Base-by-base conservation (phyloP, 257 asterid genomes). In the Primulina huaijiensis region DNA sequence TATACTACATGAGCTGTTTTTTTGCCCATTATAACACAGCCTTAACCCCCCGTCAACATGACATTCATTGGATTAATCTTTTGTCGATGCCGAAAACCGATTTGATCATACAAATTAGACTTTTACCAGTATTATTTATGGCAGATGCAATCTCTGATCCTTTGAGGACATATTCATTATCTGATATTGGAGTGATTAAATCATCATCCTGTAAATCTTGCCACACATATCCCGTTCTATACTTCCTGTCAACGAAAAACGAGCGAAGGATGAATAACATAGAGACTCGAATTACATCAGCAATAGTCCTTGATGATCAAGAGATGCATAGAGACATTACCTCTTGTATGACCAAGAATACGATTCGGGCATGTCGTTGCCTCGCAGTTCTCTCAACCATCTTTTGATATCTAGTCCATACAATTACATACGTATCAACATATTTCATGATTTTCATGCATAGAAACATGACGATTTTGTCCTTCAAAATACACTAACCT, bases 161-260 rank as follows among this genome's bases (percentile, higher is more conserved):
- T 78, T 90, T 90, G 65, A 93, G 88, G 16, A 93, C 98, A 66
- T 86, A 93, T 79, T 93, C 98, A 76, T 86, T 89, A 84, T 93
- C 95, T 5, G 95, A 87, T 58, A 90, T 76, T 2, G 98, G 97
- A 64, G 95, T 93, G 33, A 93, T 84, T 12, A 93, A 92, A 85
- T 93, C 98, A 78, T 93, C 97, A 79, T 93, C 98, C 27, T 84
- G 46, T 78, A 90, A 82, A 74, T 93, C 98, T 80, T 92, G 97
- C 98, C 98, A 92, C 8, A 92, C 95, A 64, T 83, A 87, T 1
- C 96, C 95, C 14, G 82, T 81, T 80, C 83, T 90, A 74, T 90
- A 93, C 64, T 72, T 90, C 82, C 98, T 92, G 81, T 68, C 1
- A 12, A 11, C 27, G 30, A 40, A 66, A 56, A 19, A 8, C 12